Conservation (phyloP, 2,329 filamentous ascomycete genomes). For the Pyrenochaeta sp. region DNA sequence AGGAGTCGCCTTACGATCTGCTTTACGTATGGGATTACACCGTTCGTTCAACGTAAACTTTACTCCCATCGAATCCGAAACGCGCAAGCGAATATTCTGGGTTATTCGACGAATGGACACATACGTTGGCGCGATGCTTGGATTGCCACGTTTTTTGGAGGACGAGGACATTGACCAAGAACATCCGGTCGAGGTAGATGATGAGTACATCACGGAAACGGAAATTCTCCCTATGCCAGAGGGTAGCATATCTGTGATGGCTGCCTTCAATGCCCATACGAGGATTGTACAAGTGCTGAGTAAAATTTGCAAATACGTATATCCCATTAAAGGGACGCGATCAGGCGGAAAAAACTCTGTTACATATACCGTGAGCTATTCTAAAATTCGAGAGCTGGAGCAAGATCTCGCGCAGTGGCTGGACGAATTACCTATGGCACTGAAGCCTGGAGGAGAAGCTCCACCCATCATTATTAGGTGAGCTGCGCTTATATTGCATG, state of each 20-base stretch:
- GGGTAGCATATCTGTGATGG: constrained; percentile 64
- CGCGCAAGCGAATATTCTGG: constrained; percentile 62
- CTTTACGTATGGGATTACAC: constrained; percentile 61
- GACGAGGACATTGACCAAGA: constrained; percentile 61
- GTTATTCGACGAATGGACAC: constrained; percentile 61
- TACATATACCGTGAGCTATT: constrained; percentile 70
- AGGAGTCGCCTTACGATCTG: constrained; percentile 60
- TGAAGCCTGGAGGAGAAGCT: constrained; percentile 81
- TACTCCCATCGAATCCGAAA: constrained; percentile 59
- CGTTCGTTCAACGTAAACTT: constrained; percentile 58
- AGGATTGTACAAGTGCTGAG: constrained; percentile 64
- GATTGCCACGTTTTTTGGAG: constrained; percentile 58
- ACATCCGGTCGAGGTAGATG: constrained; percentile 57
- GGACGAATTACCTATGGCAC: constrained; percentile 73
- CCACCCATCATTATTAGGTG: constrained; percentile 79
- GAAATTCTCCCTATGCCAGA: constrained; percentile 63
- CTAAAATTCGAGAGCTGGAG: constrained; percentile 71
- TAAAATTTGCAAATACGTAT: constrained; percentile 71
- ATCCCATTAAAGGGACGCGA: constrained; percentile 65
- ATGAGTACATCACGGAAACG: constrained; percentile 60
- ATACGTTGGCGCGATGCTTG: constrained; percentile 62
- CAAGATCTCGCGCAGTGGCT: constrained; percentile 70
- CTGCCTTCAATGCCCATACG: constrained; percentile 68
- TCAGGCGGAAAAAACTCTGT: constrained; percentile 51
- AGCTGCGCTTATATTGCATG: constrained; percentile 38